Evolutionary conservation across 2,329 filamentous ascomycete genomes (phyloP).

Genomic region (Pyrenochaeta sp.): DNA sequence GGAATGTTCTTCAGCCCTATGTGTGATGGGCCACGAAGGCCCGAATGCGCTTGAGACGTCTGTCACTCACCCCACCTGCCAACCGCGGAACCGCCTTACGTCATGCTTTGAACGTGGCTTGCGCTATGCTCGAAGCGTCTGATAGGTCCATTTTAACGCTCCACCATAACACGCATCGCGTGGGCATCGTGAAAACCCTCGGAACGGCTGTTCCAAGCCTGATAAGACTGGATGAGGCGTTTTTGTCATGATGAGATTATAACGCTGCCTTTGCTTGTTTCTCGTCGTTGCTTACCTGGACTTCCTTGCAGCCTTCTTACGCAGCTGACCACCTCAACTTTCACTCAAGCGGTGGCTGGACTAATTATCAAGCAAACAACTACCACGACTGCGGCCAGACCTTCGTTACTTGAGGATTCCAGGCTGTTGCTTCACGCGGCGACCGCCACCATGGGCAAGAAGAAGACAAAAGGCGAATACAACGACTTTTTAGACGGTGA

Average conservation of each 20-base stretch:
- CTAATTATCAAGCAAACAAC: conserved; percentile 9
- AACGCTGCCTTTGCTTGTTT: background rate
- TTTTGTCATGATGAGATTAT: background rate
- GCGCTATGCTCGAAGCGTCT: background rate
- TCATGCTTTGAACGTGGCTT: conserved; percentile 6
- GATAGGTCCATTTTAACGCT: conserved; percentile 6
- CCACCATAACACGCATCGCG: background rate
- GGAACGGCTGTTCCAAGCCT: background rate
- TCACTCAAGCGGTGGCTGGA: conserved; percentile 4
- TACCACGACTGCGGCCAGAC: background rate
- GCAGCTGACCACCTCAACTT: conserved; percentile 3
- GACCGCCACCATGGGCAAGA: conserved; percentile 39
- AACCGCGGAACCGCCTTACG: conserved; percentile 8
- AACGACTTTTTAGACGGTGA: conserved; percentile 48
- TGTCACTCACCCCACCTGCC: conserved; percentile 18
- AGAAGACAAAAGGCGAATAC: conserved; percentile 36
- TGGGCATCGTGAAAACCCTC: background rate
- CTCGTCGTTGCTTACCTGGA: background rate
- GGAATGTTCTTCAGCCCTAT: conserved; percentile 26
- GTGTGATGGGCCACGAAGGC: conserved; percentile 10
- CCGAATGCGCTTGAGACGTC: conserved; percentile 7
- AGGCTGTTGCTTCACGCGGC: background rate
- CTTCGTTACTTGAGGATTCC: background rate
- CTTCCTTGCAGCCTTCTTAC: conserved; percentile 3
- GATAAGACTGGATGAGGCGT: background rate